Evolutionary conservation across 2,329 filamentous ascomycete species (phyloP).

Genomic region (Coleophoma crateriformis): DNA sequence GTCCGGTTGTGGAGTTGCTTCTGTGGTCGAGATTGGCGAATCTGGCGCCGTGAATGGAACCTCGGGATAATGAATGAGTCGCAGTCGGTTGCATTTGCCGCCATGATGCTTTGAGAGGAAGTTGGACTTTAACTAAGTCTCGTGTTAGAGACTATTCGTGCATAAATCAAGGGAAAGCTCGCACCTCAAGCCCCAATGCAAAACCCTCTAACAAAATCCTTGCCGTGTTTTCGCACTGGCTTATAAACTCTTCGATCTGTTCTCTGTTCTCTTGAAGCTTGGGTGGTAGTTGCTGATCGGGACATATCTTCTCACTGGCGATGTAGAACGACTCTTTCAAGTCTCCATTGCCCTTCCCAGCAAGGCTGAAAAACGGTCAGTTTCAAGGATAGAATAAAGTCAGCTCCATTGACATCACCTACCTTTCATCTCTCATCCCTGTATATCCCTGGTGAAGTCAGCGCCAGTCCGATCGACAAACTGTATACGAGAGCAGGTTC

Average conservation of each 20-base stretch:
- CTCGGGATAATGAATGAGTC: not conserved
- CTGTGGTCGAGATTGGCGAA: no score
- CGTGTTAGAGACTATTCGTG: not conserved
- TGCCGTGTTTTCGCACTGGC: not conserved
- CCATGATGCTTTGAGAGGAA: not conserved
- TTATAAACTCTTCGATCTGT: not conserved
- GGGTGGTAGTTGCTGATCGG: not conserved
- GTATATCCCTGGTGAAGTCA: not conserved
- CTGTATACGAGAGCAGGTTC: not conserved
- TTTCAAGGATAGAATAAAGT: no score
- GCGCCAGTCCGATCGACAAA: not conserved
- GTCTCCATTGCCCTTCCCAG: not conserved
- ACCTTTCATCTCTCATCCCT: not conserved
- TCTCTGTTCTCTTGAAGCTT: not conserved
- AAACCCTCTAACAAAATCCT: not conserved
- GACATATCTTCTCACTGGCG: not conserved
- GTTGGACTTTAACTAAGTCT: not conserved
- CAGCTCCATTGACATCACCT: not conserved
- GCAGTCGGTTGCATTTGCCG: not conserved
- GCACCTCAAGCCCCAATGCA: not conserved
- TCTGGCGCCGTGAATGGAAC: not conserved
- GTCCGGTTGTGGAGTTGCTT: not conserved
- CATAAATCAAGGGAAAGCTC: not conserved
- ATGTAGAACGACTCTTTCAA: not conserved
- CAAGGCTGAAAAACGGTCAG: not conserved